phyloP scores from a whole-genome alignment of 108 stramenopile genomes.

The Cylindrotheca closterium region DNA sequence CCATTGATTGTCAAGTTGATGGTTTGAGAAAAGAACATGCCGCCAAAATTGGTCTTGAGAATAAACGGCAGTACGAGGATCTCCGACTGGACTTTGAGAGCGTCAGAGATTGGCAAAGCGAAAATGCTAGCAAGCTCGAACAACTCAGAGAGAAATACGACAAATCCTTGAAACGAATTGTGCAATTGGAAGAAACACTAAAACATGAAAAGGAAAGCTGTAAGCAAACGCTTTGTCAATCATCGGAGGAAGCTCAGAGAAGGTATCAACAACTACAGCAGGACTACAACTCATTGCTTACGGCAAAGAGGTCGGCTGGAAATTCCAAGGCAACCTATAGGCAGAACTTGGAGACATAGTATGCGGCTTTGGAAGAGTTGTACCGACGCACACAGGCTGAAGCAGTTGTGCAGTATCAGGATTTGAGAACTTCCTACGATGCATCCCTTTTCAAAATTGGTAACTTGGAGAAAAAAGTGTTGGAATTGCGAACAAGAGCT shows the following conservation, averaged over 20 bases:
- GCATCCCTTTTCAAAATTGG: conserved; percentile 4
- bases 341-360: conserved; percentile 1
- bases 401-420: background rate
- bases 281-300: conserved; percentile 1
- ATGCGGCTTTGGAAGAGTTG: conserved; percentile 5
- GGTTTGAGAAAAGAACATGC: conserved; percentile 1
- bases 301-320: background rate
- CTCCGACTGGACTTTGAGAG: conserved; percentile 7
- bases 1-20: background rate
- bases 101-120: conserved; percentile 7
- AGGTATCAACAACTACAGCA: conserved; percentile 3
- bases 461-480: background rate
- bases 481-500: background rate
- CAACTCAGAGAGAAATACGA: conserved; percentile 10
- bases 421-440: conserved; percentile 7
- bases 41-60: background rate
- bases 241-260: background rate
- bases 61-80: conserved; percentile 4
- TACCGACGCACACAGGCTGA: background rate
- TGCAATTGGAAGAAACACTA: conserved; percentile 9
- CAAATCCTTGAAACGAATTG: conserved; percentile 12
- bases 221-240: background rate
- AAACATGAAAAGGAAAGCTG: background rate
- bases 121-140: conserved; percentile 1
- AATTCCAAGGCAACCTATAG: background rate